Base-by-base conservation (phyloP, 805 yeast species). In the Candida tammaniensis region DNA sequence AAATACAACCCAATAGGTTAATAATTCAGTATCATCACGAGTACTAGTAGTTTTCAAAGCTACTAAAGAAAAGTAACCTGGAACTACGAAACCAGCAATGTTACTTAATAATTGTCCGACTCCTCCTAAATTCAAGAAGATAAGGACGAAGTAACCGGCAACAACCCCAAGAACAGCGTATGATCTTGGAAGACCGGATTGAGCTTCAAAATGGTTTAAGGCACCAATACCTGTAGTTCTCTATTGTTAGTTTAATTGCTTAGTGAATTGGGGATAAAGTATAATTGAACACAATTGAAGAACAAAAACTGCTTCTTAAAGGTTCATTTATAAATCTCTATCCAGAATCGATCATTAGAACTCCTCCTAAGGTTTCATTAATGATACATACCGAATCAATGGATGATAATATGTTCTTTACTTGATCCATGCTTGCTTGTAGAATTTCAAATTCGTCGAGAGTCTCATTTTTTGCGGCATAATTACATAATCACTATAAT, bases 1-100 rank as follows among this genome's bases (percentile, higher is more conserved):
- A 57, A 86, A 93, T n/a, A 93, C 95, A 39, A 93, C 96, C 98
- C 98, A 93, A 72, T 93, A 93, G 10, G 97, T 86, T 55, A 93
- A 76, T 57, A 86, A 77, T 59, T 83, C 82, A 30, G 93, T 80
- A 63, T 93, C 99, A 59, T 91, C 97, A 27, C 67, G 63, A 26
- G 79, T 64, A 12, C 74, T 54, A 7, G 77, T 46, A 15, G 96
- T 83, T 60, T 80, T 84, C 47, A 93, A 71, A 15, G 98, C 98
- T 43, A 76, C 58, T 42, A 93, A 70, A 7, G 98, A 91, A 55
- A 74, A 79, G 69, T 89, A 91, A 35, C 93, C 91, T 29, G 99
- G 98, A 42, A 88, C 59, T 25, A 77, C 86, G 48, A 93, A 86
- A 1, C 97, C 95, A 12, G 94, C 94, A 51, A 91, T 65, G 70